Conservation (phyloP, 768 basidiomycete species). For the Ephemerocybe angulata region DNA sequence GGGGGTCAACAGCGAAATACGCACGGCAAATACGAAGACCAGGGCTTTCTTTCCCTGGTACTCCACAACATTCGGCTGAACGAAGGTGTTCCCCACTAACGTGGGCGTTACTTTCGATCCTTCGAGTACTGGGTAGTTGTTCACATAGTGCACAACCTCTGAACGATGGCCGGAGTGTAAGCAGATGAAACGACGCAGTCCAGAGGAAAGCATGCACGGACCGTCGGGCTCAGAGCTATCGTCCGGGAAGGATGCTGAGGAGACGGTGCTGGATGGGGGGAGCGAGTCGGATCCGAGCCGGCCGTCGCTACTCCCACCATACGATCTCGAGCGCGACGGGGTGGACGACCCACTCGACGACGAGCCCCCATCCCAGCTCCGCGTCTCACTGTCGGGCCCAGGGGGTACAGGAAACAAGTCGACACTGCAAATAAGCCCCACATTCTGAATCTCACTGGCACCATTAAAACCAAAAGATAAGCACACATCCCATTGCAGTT, state of each 20-base stretch:
- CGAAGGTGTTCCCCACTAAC: conserved; percentile 60
- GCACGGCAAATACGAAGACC: conserved; percentile 63
- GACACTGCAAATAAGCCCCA: conserved; percentile 72
- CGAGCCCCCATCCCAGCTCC: neutral
- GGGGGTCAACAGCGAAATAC: conserved; percentile 18
- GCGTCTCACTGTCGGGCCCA: conserved; percentile 11
- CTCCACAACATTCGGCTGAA: conserved; percentile 52
- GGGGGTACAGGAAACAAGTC: conserved; percentile 72
- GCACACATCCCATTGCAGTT: conserved; percentile 9
- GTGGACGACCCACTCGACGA: neutral
- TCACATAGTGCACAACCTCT: conserved; percentile 7
- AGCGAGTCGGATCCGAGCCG: conserved; percentile 1
- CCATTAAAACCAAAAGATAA: conserved; percentile 11
- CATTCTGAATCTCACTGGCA: conserved; percentile 53
- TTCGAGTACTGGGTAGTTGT: conserved; percentile 35
- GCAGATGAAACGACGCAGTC: neutral
- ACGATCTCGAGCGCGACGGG: neutral
- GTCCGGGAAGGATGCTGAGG: neutral
- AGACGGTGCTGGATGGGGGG: neutral
- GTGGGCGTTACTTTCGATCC: conserved; percentile 47
- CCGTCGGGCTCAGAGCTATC: neutral
- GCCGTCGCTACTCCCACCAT: neutral
- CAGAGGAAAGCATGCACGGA: neutral
- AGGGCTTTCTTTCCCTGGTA: conserved; percentile 53
- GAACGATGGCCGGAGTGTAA: neutral